A percentile compares a stretch with the other conserved stretches of the same genome.
These are phyloP conservation scores for Crithidia bombi DNA, from an alignment of 208 protist species.

Conservation along the genomic window DNA sequence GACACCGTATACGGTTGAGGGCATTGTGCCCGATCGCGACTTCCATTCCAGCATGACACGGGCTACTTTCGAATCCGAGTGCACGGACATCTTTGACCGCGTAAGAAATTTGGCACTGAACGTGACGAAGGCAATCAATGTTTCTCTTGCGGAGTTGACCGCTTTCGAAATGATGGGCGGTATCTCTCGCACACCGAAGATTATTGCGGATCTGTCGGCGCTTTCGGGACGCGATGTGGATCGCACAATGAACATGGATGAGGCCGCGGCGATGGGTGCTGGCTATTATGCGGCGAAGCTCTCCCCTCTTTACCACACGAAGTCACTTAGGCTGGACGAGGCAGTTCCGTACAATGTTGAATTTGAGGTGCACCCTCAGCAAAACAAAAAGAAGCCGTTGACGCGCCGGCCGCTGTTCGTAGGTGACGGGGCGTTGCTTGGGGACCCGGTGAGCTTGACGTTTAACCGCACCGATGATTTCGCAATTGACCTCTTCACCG, in stretches of 20 bases:
- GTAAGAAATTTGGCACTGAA: conserved; percentile 56
- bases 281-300: conserved; percentile 85
- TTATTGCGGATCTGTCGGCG: conserved; percentile 72
- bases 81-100: conserved; percentile 72
- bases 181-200: conserved; percentile 79
- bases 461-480: conserved; percentile 84
- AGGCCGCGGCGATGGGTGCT: conserved; percentile 87
- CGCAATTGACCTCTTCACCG: conserved; percentile 49
- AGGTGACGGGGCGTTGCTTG: conserved; percentile 30
- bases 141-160: conserved; percentile 51
- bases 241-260: conserved; percentile 92
- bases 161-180: conserved; percentile 93
- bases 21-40: conserved; percentile 83
- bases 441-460: conserved; percentile 61
- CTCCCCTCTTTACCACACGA: conserved; percentile 75
- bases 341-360: conserved; percentile 53
- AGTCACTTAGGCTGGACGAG: conserved; percentile 76
- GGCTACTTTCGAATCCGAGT: conserved; percentile 87
- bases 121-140: conserved; percentile 45
- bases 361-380: conserved; percentile 50
- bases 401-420: conserved; percentile 25
- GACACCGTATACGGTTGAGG: conserved; percentile 89
- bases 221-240: conserved; percentile 66
- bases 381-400: conserved; percentile 30
- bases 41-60: conserved; percentile 78